A percentile compares a stretch with the other conserved stretches of the same genome.
These are phyloP conservation scores for Lactarius quietus DNA, from an alignment of 768 basidiomycete species.

Conservation along the genomic window DNA sequence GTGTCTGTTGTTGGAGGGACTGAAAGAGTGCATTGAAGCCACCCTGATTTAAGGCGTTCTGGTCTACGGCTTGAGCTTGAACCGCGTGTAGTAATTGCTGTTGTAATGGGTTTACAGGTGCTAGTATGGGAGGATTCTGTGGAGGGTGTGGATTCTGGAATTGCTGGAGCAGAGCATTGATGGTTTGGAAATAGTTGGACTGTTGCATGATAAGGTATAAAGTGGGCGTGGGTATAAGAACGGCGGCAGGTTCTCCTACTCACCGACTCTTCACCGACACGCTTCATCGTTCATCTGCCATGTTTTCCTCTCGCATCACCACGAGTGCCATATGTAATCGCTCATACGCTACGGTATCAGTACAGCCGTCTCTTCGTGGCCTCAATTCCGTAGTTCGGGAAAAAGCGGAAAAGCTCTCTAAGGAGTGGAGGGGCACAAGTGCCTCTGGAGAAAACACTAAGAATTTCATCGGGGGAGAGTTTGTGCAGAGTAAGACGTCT, in stretches of 20 bases:
- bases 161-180: conserved; percentile 15
- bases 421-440: conserved; percentile 83
- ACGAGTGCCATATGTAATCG: conserved; percentile 25
- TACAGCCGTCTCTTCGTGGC: conserved; percentile 37
- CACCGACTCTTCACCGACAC: too few species aligned
- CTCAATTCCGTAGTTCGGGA: conserved; percentile 53
- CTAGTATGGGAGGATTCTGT: not conserved
- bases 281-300: not conserved
- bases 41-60: not conserved
- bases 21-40: conserved; percentile 9
- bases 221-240: not conserved
- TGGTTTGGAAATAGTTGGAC: conserved; percentile 1
- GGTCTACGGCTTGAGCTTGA: conserved; percentile 6
- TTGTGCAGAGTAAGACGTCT: conserved; percentile 71
- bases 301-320: conserved; percentile 14
- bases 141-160: conserved; percentile 1
- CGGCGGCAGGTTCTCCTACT: too few species aligned
- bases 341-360: conserved; percentile 29
- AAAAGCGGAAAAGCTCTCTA: conserved; percentile 66
- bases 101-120: conserved; percentile 1
- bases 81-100: conserved; percentile 5
- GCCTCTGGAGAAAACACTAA: conserved; percentile 84
- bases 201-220: not conserved
- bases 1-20: conserved; percentile 9
- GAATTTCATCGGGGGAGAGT: conserved; percentile 90